Evolutionary conservation across 305 asterid genomes (phyloP), one percentile per base, ranked within the genome.

Genomic region (Fraxinus sp.): DNA sequence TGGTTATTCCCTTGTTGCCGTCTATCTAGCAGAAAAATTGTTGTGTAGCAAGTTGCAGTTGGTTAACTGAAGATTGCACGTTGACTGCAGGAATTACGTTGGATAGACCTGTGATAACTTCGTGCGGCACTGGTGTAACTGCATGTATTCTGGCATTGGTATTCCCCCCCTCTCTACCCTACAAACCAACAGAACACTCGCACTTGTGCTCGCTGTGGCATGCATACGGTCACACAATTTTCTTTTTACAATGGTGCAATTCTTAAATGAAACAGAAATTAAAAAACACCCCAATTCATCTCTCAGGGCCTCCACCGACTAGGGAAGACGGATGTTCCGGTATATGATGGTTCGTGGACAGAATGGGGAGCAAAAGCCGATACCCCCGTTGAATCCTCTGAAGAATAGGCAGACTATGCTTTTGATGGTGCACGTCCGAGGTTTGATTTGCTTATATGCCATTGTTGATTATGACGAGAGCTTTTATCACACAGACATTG

Each of bases 121-220:
- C 97, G 39, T 94, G 98, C 64, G 99, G 99, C 59, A 96, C 99
- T 11, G 99, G 99, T 77, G 98, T 96, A 72, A 96, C 99, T 64
- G 98, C 99, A 20, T 96, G 99, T 83, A 80, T 96, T 83, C 91
- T 96, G 77, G 93, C 98, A 55, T 85, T 96, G 98, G 99, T 96
- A 75, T 80, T 78, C 75, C 78, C 72, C 30, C 82, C 22, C 62
- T 59, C 14, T 28, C 33, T 26, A 28, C 75, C 9, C 64, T 78
- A 59, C 39, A 43, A 20, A 7, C 76, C 75, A 79, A 79, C 66
- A 62, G 9, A 22, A 26, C 39, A n/a, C 28, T 0, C 20, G 10
- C 79, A 75, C 37, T 5, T 55, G 22, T 55, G 3, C 66, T 52
- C 62, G 5, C 24, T 5, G 30, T 18, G 28, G 14, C 30, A 59